Conservation (phyloP, 2,329 filamentous ascomycete species). For the Pseudogymnoascus sp. region DNA sequence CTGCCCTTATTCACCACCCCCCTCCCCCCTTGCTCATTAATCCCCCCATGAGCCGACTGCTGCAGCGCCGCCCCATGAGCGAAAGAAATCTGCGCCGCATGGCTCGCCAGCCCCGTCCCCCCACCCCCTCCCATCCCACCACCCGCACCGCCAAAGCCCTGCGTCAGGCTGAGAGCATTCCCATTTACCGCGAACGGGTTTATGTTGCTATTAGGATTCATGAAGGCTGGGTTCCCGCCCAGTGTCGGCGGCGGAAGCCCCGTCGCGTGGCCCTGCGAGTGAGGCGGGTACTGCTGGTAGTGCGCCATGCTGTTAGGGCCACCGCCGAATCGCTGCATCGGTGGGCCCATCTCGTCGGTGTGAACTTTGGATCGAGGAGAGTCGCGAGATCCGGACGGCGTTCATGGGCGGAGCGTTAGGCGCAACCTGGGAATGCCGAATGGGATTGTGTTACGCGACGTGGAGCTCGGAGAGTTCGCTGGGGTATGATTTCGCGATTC, state of each 20-base stretch:
- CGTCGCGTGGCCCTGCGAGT: slow-evolving; percentile 37
- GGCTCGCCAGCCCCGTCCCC: slow-evolving; percentile 68
- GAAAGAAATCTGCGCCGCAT: slow-evolving; percentile 83
- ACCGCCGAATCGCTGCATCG: slow-evolving; percentile 28
- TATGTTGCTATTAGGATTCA: slow-evolving; percentile 57
- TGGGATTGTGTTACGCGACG: neutral
- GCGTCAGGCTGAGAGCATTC: slow-evolving; percentile 46
- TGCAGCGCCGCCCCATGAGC: slow-evolving; percentile 62
- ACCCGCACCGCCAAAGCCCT: slow-evolving; percentile 48
- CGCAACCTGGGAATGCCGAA: neutral
- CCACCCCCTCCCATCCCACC: slow-evolving; percentile 43
- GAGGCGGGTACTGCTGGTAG: slow-evolving; percentile 37
- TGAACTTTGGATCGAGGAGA: slow-evolving; percentile 25
- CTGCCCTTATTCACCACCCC: slow-evolving; percentile 56
- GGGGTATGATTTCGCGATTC: neutral
- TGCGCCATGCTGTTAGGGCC: slow-evolving; percentile 29
- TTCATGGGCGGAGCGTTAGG: slow-evolving; percentile 28
- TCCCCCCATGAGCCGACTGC: slow-evolving; percentile 47
- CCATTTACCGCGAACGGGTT: slow-evolving; percentile 54
- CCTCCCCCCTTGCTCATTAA: slow-evolving; percentile 45
- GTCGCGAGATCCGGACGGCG: slow-evolving; percentile 23
- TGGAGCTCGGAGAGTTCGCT: neutral
- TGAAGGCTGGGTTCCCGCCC: slow-evolving; percentile 61
- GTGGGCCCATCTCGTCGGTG: slow-evolving; percentile 27
- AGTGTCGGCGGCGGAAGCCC: slow-evolving; percentile 48